These are phyloP conservation scores for Olyra latifolia DNA, from an alignment of 176 grass and related monocot genomes.

Conservation along the genomic window DNA sequence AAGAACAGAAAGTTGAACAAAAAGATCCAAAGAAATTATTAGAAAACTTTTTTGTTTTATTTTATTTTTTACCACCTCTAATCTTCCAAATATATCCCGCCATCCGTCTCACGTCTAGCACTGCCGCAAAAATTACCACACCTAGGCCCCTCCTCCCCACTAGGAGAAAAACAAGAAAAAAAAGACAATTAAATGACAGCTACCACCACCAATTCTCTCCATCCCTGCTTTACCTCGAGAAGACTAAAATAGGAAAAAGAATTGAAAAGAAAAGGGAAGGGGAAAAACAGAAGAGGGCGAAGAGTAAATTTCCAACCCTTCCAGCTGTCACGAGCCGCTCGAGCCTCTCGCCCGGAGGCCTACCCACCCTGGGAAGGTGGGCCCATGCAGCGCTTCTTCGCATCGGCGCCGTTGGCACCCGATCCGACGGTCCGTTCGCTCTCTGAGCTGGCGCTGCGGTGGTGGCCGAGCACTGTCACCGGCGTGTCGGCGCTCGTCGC, in stretches of 20 bases:
- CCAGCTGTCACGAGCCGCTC: constrained; percentile 21
- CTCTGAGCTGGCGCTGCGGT: constrained; percentile 66
- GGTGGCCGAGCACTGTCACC: constrained; percentile 66
- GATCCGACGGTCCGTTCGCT: constrained; percentile 75
- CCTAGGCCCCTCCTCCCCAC: constrained; percentile 6
- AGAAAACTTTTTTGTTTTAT: constrained; percentile 43
- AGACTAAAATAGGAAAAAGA: constrained; percentile 38
- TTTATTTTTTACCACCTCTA: not conserved
- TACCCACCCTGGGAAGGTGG: constrained; percentile 51
- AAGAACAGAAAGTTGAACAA: not conserved
- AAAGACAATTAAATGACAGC: constrained; percentile 37
- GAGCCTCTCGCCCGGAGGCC: constrained; percentile 8
- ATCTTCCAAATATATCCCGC: constrained; percentile 41
- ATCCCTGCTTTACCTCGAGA: constrained; percentile 42
- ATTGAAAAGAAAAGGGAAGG: not conserved
- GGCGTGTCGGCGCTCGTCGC: constrained; percentile 67
- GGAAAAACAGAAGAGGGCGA: not conserved
- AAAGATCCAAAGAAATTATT: not conserved
- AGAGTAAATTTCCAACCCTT: constrained; percentile 29
- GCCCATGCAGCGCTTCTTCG: constrained; percentile 69
- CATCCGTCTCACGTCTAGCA: constrained; percentile 29
- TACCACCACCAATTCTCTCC: constrained; percentile 32
- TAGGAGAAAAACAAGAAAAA: constrained; percentile 2
- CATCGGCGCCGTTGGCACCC: constrained; percentile 37
- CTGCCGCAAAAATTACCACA: constrained; percentile 37